Evolutionary conservation across 2,329 filamentous ascomycete species (phyloP).

Genomic region (Ophiosphaerella herpotricha): DNA sequence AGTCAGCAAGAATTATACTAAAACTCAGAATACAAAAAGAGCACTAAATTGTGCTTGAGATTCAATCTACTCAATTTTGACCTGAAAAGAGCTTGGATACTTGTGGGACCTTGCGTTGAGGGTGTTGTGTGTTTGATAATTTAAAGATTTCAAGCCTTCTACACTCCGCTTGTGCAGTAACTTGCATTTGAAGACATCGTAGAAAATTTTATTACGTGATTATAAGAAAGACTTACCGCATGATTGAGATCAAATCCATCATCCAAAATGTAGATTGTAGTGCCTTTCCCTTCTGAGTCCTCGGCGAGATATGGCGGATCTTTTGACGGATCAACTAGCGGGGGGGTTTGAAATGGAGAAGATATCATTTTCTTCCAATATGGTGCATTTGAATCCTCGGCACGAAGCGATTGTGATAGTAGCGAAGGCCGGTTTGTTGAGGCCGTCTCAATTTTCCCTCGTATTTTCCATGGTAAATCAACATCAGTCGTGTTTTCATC

Average conservation of each 20-base stretch:
- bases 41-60: neutral
- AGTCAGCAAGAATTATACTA: neutral
- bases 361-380: slow-evolving; percentile 17
- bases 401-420: neutral
- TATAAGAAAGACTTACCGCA: neutral
- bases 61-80: too few relatives aligned
- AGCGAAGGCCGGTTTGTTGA: neutral
- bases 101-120: too few relatives aligned
- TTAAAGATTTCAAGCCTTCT: neutral
- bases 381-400: neutral
- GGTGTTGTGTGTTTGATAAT: too few relatives aligned
- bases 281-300: slow-evolving; percentile 7
- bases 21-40: too few relatives aligned
- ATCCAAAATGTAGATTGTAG: slow-evolving; percentile 12
- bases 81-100: too few relatives aligned
- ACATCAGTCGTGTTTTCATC: neutral
- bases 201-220: too few relatives aligned
- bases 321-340: neutral
- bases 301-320: slow-evolving; percentile 7
- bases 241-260: slow-evolving; percentile 8
- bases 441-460: neutral
- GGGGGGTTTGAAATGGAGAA: neutral
- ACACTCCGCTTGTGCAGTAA: too few relatives aligned
- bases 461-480: too few relatives aligned
- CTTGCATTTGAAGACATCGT: too few relatives aligned